Conservation (phyloP, 2,329 filamentous ascomycete genomes). For the Drechslerella coelobrocha region DNA sequence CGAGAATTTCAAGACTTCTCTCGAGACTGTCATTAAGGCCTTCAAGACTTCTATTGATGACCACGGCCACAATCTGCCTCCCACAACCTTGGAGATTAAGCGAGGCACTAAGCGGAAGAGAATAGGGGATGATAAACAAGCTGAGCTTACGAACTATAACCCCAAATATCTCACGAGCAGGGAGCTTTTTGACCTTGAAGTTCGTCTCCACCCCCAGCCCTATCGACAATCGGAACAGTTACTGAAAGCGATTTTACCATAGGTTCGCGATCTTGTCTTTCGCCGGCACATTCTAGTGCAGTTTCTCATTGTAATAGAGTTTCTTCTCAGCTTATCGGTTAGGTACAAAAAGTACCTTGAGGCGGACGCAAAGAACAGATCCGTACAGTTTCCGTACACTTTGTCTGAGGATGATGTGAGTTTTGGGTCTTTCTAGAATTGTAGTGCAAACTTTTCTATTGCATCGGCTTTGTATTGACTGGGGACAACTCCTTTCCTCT, state of each 20-base stretch:
- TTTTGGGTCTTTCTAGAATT: not conserved
- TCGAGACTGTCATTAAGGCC: constrained; percentile 60
- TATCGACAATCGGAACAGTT: not conserved
- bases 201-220: constrained; percentile 58
- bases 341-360: constrained; percentile 78
- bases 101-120: constrained; percentile 52
- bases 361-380: constrained; percentile 75
- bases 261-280: constrained; percentile 94
- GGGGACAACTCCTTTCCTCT: not conserved
- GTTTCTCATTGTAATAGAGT: constrained; percentile 91
- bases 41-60: constrained; percentile 42
- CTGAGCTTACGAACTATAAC: constrained; percentile 79
- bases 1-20: constrained; percentile 67
- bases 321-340: constrained; percentile 85
- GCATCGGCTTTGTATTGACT: not conserved
- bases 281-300: constrained; percentile 93
- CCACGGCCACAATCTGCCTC: constrained; percentile 30
- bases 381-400: constrained; percentile 76
- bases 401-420: constrained; percentile 80
- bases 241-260: constrained; percentile 1
- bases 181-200: constrained; percentile 94
- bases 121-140: constrained; percentile 59
- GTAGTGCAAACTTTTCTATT: not conserved
- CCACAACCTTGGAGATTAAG: constrained; percentile 17
- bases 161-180: constrained; percentile 98